Evolutionary conservation across 192 early-diverging fungal genomes (phyloP), one percentile per base, ranked within the genome.

Genomic region (Lobosporangium transversale): DNA sequence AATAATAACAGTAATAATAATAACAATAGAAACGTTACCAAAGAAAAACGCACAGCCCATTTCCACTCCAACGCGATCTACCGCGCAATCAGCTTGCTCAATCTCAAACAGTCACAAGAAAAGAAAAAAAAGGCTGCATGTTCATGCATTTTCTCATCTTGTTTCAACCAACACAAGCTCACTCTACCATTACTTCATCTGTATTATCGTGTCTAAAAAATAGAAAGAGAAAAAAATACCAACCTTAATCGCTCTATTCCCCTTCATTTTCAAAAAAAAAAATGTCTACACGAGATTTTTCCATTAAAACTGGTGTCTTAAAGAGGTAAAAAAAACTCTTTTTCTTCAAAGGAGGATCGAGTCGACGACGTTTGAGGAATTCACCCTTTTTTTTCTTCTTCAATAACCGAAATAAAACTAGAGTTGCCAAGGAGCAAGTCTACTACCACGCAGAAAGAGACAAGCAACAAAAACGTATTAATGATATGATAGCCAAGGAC

Each of bases 281-380:
- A 53, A 85, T 87, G 84, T 79, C 84, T 15, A 58, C 84, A 29
- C 64, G 83, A 43, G 81, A 87, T 58, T 67, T 89, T n/a, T 81
- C 80, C 57, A 89, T 89, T 56, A 89, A 87, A 54, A 87, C 86
- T 49, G 81, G 80, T 61, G 78, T 84, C 54, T 79, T 87, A 36
- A 89, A 87, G 62, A 84, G 87, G 87, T 89, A 81, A 64, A 0
- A 7, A 15, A 15, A 8, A 7, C 47, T 31, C 47, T 59, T 20
- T 21, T 67, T 24, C 33, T 47, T 35, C 12, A n/a, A n/a, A n/a
- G n/a, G n/a, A n/a, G n/a, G n/a, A n/a, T n/a, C n/a, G n/a, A n/a
- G n/a, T n/a, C n/a, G n/a, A n/a, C n/a, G n/a, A n/a, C n/a, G n/a
- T n/a, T n/a, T n/a, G n/a, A n/a, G n/a, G n/a, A n/a, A 7, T 49